Evolutionary conservation across 1,284 basidiomycete species (phyloP), one percentile per base, ranked within the genome.

Genomic region (Ganoderma multipileum): DNA sequence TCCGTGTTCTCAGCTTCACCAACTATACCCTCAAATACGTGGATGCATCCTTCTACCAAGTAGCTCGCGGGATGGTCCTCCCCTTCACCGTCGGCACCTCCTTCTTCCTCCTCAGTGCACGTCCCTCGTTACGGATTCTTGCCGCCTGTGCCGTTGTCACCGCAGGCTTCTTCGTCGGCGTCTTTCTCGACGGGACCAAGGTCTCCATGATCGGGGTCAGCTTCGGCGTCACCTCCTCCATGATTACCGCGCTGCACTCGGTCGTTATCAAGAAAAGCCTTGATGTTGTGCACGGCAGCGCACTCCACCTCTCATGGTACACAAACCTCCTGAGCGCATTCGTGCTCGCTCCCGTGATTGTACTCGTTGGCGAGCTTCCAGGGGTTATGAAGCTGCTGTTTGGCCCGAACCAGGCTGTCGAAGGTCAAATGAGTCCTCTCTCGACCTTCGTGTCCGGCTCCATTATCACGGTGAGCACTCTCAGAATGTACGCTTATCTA

Each of bases 21-120:
- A 97, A 96, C 78, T 95, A 92, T 77, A 96, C 94, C 65, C 86
- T 96, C 61, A 93, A 95, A 88, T 94, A 92, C 76, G 95, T 96
- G 75, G 95, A 96, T 70, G 93, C 95, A 6, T 96, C 95, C 0
- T 96, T 96, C 81, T 96, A 96, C 78, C 94, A 95, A 81, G 90
- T 96, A 69, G 94, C 94, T 1, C 90, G 94, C n/a, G 94, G 94
- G 20, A 85, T 96, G 71, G 87, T 96, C 38, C 87, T 96, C 41
- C 95, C 95, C 0, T 93, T 95, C 83, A 97, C 95, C 20, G 94
- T 96, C 74, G 81, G 84, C 73, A 91, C 93, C 26, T 95, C 95
- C 36, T 91, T 86, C 78, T 61, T 93, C 73, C 82, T 92, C 76
- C 87, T 96, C 52, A 84, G 88, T 70, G 76, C 91, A 7, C 87